Base-by-base conservation (phyloP, 352 stramenopile species). In the Phytophthora melonis region DNA sequence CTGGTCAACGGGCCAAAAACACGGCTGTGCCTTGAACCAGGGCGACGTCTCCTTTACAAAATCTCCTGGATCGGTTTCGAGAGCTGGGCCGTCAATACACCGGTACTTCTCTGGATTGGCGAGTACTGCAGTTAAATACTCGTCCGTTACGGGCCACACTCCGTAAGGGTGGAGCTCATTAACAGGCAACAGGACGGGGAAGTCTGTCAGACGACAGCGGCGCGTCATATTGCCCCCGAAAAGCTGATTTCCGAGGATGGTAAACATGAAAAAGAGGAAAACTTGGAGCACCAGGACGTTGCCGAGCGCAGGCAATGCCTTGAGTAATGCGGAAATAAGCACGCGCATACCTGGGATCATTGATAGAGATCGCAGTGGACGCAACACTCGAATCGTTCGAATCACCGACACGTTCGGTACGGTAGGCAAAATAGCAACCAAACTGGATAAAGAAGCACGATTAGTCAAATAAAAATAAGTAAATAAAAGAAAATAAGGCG, bases 1-100 rank as follows among this genome's bases (percentile, higher is more conserved):
- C 7, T 76, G 34, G 76, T 98, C 84, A 30, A 98, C 83, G 2
- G 94, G 94, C 95, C 95, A 98, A 70, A 98, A 98, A 60, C 95
- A 98, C 56, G 96, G 80, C 49, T 87, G 82, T 7, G 88, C 75
- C 0, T 36, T 80, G 9, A 68, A 66, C 89, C 87, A 95, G 14
- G 85, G 82, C 1, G 87, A 93, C 1, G 79, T 91, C 36, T 92
- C 88, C 54, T 93, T 86, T 23, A 80, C 80, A 64, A 75, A 94
- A 5, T 66, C 30, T 0, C 55, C 68, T 0, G 49, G 69, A 1
- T 74, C 79, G 53, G 84, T 77, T 18, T 90, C 84, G 7, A 91
- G 68, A 63, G 84, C 63, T 9, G 74, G 78, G 1, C 3, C 70
- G 1, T 79, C 58, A 0, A 88, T 25, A 50, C 88, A 93, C 7